phyloP scores from a whole-genome alignment of 768 basidiomycete species.

The Cystofilobasidium ferigula region DNA sequence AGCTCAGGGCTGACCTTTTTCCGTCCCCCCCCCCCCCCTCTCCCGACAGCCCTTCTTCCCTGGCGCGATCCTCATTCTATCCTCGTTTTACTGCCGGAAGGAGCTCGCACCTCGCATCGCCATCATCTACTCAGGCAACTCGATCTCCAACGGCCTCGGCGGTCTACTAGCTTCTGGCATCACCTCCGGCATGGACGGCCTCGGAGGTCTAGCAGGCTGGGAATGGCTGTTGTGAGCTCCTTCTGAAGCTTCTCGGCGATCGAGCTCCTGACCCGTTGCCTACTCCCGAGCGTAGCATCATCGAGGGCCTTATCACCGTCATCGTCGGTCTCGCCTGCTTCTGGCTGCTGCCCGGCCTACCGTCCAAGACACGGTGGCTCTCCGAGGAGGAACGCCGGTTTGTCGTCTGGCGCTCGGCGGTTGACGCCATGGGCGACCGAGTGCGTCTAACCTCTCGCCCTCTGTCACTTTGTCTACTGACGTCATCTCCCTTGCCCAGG shows the following conservation, averaged over 20 bases:
- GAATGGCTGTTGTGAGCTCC: constrained; percentile 30
- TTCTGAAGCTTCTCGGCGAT: neutral
- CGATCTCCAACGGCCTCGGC: constrained; percentile 16
- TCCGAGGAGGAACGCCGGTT: constrained; percentile 30
- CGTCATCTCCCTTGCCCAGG: neutral
- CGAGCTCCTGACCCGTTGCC: no score
- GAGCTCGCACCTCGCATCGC: neutral
- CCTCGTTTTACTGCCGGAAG: neutral
- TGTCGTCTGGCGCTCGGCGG: constrained; percentile 27
- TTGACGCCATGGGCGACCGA: neutral
- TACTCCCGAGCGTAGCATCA: neutral
- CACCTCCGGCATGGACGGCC: constrained; percentile 34
- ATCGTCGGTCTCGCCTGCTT: constrained; percentile 27
- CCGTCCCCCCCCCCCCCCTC: neutral
- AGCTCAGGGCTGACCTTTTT: neutral
- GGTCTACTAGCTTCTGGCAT: constrained; percentile 36
- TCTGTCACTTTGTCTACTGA: neutral
- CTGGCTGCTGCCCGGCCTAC: constrained; percentile 36
- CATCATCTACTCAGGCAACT: constrained; percentile 6
- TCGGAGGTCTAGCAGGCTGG: constrained; percentile 33
- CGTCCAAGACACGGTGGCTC: constrained; percentile 35
- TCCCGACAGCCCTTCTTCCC: neutral
- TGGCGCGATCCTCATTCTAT: neutral
- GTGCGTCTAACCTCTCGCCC: neutral
- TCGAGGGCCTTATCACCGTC: constrained; percentile 15